A percentile compares a stretch with the other conserved stretches of the same genome.
These are phyloP conservation scores for Monascus ruber DNA, from an alignment of 2,329 filamentous ascomycete genomes.

Conservation along the genomic window DNA sequence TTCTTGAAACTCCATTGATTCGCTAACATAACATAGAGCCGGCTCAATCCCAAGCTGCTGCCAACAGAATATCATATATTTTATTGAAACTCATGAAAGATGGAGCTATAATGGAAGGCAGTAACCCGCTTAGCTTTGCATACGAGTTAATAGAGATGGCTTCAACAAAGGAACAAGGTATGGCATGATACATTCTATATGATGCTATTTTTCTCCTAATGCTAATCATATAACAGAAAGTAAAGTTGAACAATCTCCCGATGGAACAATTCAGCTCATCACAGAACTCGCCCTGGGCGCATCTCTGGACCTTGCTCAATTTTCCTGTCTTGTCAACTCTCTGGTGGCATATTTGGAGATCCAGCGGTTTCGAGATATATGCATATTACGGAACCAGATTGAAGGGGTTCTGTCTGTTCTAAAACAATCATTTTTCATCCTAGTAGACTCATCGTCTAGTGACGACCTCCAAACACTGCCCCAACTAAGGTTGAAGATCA, in stretches of 20 bases:
- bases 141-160: constrained; percentile 31
- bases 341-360: constrained; percentile 25
- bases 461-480: constrained; percentile 25
- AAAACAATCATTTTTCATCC: constrained; percentile 17
- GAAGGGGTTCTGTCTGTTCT: constrained; percentile 23
- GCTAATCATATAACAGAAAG: constrained; percentile 14
- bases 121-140: constrained; percentile 23
- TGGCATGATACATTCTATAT: neutral
- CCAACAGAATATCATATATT: constrained; percentile 25
- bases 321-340: constrained; percentile 19
- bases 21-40: constrained; percentile 22
- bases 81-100: constrained; percentile 25
- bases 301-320: constrained; percentile 18
- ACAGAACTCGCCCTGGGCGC: constrained; percentile 20
- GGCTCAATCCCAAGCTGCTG: constrained; percentile 27
- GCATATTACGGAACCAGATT: constrained; percentile 22
- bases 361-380: constrained; percentile 27
- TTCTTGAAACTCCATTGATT: neutral
- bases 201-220: neutral
- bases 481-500: constrained; percentile 27
- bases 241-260: constrained; percentile 22
- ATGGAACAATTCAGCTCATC: constrained; percentile 24
- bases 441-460: constrained; percentile 12
- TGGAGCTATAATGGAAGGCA: constrained; percentile 16
- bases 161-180: constrained; percentile 25